phyloP scores from a whole-genome alignment of 2,329 filamentous ascomycete genomes.

The Lomentospora prolificans region DNA sequence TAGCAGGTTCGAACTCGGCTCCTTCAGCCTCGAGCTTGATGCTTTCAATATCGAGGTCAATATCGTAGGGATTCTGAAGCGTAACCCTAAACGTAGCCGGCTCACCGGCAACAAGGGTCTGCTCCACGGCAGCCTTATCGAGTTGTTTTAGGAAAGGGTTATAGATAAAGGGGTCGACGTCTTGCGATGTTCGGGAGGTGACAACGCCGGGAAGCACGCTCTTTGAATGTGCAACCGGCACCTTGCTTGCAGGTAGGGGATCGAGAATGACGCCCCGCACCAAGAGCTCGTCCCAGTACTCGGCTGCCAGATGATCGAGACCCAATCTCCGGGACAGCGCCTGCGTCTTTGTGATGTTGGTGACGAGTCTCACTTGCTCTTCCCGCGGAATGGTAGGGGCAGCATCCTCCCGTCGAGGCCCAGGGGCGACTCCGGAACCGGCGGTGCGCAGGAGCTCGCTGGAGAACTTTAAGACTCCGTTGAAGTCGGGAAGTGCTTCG shows the following conservation, averaged over 20 bases:
- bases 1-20: conserved; percentile 56
- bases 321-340: conserved; percentile 68
- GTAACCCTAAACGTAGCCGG: conserved; percentile 68
- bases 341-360: conserved; percentile 78
- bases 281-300: conserved; percentile 97
- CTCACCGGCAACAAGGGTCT: conserved; percentile 70
- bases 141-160: conserved; percentile 76
- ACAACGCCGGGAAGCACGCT: conserved; percentile 41
- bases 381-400: conserved; percentile 64
- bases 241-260: conserved; percentile 45
- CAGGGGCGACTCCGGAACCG: conserved; percentile 69
- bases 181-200: conserved; percentile 43
- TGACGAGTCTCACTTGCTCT: conserved; percentile 75
- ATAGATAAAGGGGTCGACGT: conserved; percentile 82
- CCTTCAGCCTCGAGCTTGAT: conserved; percentile 67
- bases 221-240: conserved; percentile 56
- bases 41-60: conserved; percentile 81
- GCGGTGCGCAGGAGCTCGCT: conserved; percentile 74
- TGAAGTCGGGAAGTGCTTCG: conserved; percentile 85
- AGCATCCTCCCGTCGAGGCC: conserved; percentile 56
- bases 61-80: conserved; percentile 88
- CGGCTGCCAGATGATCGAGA: conserved; percentile 57
- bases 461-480: conserved; percentile 80
- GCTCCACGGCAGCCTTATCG: conserved; percentile 50
- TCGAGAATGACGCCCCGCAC: conserved; percentile 68